A percentile compares a stretch with the other conserved stretches of the same genome.
These are phyloP conservation scores for Micractinium conductrix DNA, from an alignment of 139 green algal genomes.

Conservation along the genomic window DNA sequence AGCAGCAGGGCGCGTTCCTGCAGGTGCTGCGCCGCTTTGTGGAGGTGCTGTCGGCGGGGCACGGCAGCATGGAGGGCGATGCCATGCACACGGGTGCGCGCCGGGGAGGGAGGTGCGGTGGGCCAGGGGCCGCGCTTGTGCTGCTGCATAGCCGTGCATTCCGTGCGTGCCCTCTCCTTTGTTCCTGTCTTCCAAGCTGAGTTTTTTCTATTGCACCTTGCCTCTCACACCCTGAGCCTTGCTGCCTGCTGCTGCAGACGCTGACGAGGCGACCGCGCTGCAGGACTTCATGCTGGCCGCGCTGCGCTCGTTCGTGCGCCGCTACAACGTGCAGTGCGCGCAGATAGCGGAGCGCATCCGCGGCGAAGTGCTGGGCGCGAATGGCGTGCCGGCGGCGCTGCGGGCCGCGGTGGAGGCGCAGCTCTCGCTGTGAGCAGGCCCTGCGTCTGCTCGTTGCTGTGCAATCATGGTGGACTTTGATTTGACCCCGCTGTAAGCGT, in stretches of 20 bases:
- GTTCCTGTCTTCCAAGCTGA: neutral
- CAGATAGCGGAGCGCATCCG: conserved; percentile 28
- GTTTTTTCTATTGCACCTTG: neutral
- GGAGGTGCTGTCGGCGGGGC: conserved; percentile 2
- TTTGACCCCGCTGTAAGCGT: neutral
- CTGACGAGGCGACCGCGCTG: conserved; percentile 27
- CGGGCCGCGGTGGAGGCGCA: conserved; percentile 12
- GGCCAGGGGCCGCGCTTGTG: neutral
- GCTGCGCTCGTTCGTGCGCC: conserved; percentile 40
- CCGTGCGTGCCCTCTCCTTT: neutral
- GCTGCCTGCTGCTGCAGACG: neutral
- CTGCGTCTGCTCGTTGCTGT: neutral
- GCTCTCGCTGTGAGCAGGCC: conserved; percentile 7
- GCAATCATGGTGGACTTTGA: neutral
- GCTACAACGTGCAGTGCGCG: conserved; percentile 43
- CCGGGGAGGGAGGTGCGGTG: neutral
- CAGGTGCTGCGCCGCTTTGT: conserved; percentile 41
- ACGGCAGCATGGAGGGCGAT: conserved; percentile 6
- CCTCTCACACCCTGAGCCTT: too few relatives aligned
- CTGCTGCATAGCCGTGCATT: too few relatives aligned
- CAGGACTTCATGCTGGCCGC: conserved; percentile 37
- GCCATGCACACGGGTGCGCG: conserved; percentile 17
- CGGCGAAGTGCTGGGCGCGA: conserved; percentile 13
- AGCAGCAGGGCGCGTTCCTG: conserved; percentile 36
- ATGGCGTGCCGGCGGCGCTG: conserved; percentile 18